Conservation (phyloP, 2,329 filamentous ascomycete genomes). For the Aspergillus cejpii region DNA sequence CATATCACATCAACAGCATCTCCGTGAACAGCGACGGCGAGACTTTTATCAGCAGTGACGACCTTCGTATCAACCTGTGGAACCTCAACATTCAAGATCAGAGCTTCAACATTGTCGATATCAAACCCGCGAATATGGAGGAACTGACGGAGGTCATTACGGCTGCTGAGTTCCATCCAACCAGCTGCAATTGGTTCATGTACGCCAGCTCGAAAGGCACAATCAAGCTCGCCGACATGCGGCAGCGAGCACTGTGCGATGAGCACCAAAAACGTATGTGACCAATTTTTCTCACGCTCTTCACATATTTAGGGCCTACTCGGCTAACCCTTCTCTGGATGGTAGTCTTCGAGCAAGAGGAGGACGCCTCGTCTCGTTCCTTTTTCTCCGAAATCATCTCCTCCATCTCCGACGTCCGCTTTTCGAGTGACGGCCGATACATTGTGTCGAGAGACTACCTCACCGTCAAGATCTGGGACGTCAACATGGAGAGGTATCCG, state of each 20-base stretch:
- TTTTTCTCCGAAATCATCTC: conserved; percentile 99
- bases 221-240: conserved; percentile 98
- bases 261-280: conserved; percentile 85
- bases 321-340: conserved; percentile 12
- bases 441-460: conserved; percentile 96
- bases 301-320: conserved; percentile 4
- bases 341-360: conserved; percentile 95
- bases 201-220: conserved; percentile 98
- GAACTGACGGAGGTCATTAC: conserved; percentile 98
- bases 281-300: background rate
- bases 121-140: conserved; percentile 99
- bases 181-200: conserved; percentile 99
- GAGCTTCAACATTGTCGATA: conserved; percentile 99
- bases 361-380: conserved; percentile 90
- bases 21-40: conserved; percentile 99
- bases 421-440: conserved; percentile 92
- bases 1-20: conserved; percentile 99
- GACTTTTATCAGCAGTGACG: conserved; percentile 98
- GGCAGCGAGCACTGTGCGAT: conserved; percentile 91
- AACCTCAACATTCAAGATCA: conserved; percentile 99
- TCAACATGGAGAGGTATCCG: conserved; percentile 96
- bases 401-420: conserved; percentile 96
- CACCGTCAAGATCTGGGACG: conserved; percentile 99
- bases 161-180: conserved; percentile 91
- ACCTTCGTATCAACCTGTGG: conserved; percentile 96